Conservation (phyloP, 805 yeast species). For the Saccharomycopsis vini region DNA sequence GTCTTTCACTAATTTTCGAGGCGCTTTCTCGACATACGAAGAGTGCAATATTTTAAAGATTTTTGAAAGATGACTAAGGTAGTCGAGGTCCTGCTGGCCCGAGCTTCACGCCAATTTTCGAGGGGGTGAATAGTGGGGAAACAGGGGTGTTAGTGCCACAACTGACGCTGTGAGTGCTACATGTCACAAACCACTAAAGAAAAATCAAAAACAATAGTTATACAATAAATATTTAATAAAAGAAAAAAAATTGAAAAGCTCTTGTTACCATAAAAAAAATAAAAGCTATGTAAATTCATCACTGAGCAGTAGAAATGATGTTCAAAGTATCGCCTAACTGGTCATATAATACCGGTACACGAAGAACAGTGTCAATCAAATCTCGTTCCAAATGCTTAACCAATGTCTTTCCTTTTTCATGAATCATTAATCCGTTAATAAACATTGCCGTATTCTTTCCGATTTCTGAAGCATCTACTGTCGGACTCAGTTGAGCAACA, state of each 20-base stretch:
- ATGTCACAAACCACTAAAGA: background rate
- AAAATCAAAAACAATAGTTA: background rate
- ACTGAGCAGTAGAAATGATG: background rate
- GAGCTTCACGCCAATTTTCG: too few species aligned
- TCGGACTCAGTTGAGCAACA: background rate
- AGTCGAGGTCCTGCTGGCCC: too few species aligned
- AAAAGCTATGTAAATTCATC: background rate
- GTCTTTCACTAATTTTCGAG: background rate
- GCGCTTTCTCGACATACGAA: too few species aligned
- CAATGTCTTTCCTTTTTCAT: slow-evolving; percentile 14
- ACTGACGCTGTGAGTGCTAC: background rate
- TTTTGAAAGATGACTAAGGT: background rate
- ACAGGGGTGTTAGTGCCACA: background rate
- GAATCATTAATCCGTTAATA: slow-evolving; percentile 6
- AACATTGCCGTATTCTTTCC: slow-evolving; percentile 10
- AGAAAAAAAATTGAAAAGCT: too few species aligned
- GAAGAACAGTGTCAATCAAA: slow-evolving; percentile 3
- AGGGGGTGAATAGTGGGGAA: background rate
- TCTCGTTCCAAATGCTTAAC: slow-evolving; percentile 12
- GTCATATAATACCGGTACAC: slow-evolving; percentile 6
- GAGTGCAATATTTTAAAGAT: background rate
- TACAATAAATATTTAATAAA: background rate
- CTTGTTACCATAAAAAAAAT: background rate
- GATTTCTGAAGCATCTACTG: slow-evolving; percentile 13
- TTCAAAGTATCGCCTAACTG: slow-evolving; percentile 7